phyloP scores from a whole-genome alignment of 2,329 filamentous ascomycete genomes.

The Pestalotiopsis sp. region DNA sequence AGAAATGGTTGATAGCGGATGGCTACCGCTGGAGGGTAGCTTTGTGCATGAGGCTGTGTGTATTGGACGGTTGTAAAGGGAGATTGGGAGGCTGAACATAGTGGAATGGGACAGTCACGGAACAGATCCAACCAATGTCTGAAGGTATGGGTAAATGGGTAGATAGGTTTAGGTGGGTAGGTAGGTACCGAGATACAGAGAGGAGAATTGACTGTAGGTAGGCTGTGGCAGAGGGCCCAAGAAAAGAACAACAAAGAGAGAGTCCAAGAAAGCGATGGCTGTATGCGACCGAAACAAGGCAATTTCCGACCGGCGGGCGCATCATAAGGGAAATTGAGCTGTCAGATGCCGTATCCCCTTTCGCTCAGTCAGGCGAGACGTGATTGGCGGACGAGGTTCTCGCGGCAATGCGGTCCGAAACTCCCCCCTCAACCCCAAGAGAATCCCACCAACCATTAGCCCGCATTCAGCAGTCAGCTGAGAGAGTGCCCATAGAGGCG shows the following conservation, averaged over 20 bases:
- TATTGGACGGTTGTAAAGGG: not conserved
- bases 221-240: not conserved
- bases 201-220: not conserved
- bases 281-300: not conserved
- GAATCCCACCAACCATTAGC: conserved; percentile 12
- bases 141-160: not conserved
- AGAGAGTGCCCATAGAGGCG: not conserved
- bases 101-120: not conserved
- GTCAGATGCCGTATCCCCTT: conserved; percentile 13
- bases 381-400: conserved; percentile 15
- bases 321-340: conserved; percentile 17
- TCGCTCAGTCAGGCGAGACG: not conserved
- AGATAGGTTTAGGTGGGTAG: not conserved
- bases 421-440: not conserved
- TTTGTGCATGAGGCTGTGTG: not conserved
- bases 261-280: conserved; percentile 30
- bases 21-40: not conserved
- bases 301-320: conserved; percentile 14
- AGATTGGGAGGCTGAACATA: not conserved
- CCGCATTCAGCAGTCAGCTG: conserved; percentile 3
- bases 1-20: not conserved
- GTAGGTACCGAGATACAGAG: not conserved
- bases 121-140: not conserved
- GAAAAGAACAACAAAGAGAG: not conserved
- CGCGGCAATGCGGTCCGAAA: conserved; percentile 12